Base-by-base conservation (phyloP, 2,329 filamentous ascomycete species). In the Sclerotinia trifoliorum region DNA sequence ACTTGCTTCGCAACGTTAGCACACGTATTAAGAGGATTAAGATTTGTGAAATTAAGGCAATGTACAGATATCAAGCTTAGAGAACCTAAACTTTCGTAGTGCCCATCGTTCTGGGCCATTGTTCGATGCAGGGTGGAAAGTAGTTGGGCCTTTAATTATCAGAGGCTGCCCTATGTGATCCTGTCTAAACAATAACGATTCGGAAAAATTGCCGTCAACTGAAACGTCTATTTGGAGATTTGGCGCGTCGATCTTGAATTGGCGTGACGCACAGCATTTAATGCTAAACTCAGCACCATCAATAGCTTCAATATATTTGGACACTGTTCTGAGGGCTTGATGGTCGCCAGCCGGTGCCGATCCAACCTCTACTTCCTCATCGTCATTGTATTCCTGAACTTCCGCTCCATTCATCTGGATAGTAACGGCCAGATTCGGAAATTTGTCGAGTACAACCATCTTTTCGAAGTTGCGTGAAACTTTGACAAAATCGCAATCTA, bases 301-400 rank as follows among this genome's bases (percentile, higher is more conserved):
- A 15, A 49, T 35, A 26, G 58, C 57, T 32, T 68, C 58, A 11
- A 68, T 44, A 26, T 64, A 68, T 56, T 57, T 68, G 11, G 66
- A 64, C 21, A 64, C 63, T 26, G 55, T 69, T 26, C 46, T 65
- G 21, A 26, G 32, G 39, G 62, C 62, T 49, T 68, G 52, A 21
- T 55, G 5, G 24, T n/a, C 35, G 13, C 39, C 68, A 7, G 26
- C 48, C 8, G 11, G 52, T 56, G 61, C 57, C 21, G 67, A 54
- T n/a, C n/a, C 48, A 26, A 57, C 35, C 5, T 68, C 66, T 29
- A 55, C 39, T 29, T 67, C 68, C 15, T 66, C 63, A 48, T 70
- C 55, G 19, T 62, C 68, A 46, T 61, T 26, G 11, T 63, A 67
- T 32, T 67, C 65, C 13, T 29, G 32, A 24, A n/a, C n/a, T 21